These are phyloP conservation scores for Penicillium pancosmium DNA, from an alignment of 495 filamentous ascomycete genomes.

Conservation along the genomic window DNA sequence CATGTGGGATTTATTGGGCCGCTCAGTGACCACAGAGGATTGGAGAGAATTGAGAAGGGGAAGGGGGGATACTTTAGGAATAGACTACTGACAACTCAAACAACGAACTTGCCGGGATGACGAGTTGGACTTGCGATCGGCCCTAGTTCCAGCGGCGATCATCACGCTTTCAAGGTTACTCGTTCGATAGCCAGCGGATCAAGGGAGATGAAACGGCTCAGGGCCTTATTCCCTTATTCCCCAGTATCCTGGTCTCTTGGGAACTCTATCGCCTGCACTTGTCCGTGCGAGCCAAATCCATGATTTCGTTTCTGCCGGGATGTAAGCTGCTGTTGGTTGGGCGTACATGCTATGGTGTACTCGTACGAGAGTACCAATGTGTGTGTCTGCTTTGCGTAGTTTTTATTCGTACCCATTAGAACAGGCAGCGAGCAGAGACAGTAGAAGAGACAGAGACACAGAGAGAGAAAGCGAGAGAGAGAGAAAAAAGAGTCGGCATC, in stretches of 20 bases:
- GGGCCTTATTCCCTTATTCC: neutral
- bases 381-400: neutral
- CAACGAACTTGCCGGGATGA: constrained; percentile 15
- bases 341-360: neutral
- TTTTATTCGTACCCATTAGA: neutral
- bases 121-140: constrained; percentile 29
- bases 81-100: constrained; percentile 16
- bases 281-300: constrained; percentile 14
- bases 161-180: constrained; percentile 21
- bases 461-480: neutral
- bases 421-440: neutral
- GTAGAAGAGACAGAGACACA: neutral
- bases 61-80: neutral
- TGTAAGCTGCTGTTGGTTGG: neutral
- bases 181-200: neutral
- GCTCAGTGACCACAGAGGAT: neutral
- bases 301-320: neutral
- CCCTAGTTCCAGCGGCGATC: constrained; percentile 34
- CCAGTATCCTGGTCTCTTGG: constrained; percentile 5
- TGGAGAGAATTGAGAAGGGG: neutral
- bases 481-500: constrained; percentile 16
- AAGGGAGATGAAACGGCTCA: constrained; percentile 31
- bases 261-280: constrained; percentile 11
- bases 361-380: neutral
- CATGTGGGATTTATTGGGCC: neutral